Base-by-base conservation (phyloP, 768 basidiomycete genomes). In the Calocybe cyanea region DNA sequence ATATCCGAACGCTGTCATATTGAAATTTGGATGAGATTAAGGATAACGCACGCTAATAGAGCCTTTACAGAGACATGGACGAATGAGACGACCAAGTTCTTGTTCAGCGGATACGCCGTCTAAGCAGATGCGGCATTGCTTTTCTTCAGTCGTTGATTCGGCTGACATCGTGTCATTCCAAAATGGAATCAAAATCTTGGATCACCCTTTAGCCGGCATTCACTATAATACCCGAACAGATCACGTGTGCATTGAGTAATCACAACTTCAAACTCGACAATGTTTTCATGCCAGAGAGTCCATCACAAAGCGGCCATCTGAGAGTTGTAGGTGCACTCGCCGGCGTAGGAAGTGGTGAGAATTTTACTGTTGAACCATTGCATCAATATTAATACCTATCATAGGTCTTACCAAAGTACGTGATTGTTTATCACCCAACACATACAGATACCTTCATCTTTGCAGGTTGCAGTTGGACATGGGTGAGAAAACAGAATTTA, bases 91-190 rank as follows among this genome's bases (percentile, higher is more conserved):
- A 2, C 92, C 92, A 32, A 85, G 67, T 19, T 76, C 72, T 0
- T 53, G 59, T 52, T 86, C 83, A 18, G 77, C 76, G 36, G 78
- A 76, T 9, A 67, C 63, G 3, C 86, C 83, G 31, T 86, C 85
- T 20, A 91, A 71, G 60, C 92, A 94, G 37, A 94, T 94, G 43
- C 92, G 76, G 58, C 92, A 93, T 59, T 87, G 85, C 56, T 76
- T 84, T 57, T 80, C 80, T 41, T 76, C 63, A 28, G 48, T 28
- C 9, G 51, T 36, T 24, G 47, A 38, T 30, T 51, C 49, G 33
- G 50, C 52, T 23, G 54, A 30, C 57, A 57, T 54, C 33, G n/a
- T 55, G 20, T 54, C 49, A 17, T 25, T 25, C 30, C 14, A 31
- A 45, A 31, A 11, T 14, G 25, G 11, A 33, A 36, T 17, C 10